Percentiles rank a stretch among this genome's conserved stretches.
These are phyloP conservation scores for Leccinum solheimii DNA, from an alignment of 1,284 basidiomycete species.

Conservation along the genomic window DNA sequence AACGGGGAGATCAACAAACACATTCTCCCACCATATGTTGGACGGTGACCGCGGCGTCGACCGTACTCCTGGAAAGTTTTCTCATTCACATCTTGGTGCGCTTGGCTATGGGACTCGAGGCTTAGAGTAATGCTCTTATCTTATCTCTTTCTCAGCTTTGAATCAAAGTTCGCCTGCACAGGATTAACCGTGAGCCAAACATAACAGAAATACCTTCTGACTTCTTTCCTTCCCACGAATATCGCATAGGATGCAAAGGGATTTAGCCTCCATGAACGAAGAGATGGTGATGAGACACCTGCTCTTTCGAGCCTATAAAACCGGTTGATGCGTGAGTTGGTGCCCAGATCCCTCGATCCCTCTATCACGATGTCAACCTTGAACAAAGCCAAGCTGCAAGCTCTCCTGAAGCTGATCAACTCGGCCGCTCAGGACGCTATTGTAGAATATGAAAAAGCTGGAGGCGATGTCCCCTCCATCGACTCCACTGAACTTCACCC, in stretches of 20 bases:
- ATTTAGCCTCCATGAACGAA: not conserved
- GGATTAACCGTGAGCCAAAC: slow-evolving; percentile 1
- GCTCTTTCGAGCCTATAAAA: slow-evolving; percentile 2
- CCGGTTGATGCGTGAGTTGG: not conserved
- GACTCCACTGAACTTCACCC: slow-evolving; percentile 26
- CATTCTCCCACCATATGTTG: not conserved
- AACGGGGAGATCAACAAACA: not conserved
- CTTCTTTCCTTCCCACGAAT: not conserved
- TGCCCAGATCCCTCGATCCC: not conserved
- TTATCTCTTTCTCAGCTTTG: slow-evolving; percentile 15
- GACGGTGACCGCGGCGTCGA: not conserved
- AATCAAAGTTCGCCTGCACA: not conserved
- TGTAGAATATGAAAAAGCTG: slow-evolving; percentile 25
- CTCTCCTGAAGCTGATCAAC: slow-evolving; percentile 30
- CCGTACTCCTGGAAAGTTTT: not conserved
- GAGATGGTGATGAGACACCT: not conserved
- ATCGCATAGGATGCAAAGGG: not conserved
- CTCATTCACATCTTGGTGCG: not conserved
- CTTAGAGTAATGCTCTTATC: not conserved
- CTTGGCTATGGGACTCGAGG: slow-evolving; percentile 5
- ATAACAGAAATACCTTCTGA: slow-evolving; percentile 1
- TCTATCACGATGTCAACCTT: slow-evolving; percentile 16
- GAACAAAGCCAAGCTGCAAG: slow-evolving; percentile 26
- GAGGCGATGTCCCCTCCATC: slow-evolving; percentile 26
- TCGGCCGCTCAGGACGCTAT: slow-evolving; percentile 28